Percentiles rank a stretch among this genome's conserved stretches.
phyloP scores from a whole-genome alignment of 345 rosid species.

The Salix caprea region DNA sequence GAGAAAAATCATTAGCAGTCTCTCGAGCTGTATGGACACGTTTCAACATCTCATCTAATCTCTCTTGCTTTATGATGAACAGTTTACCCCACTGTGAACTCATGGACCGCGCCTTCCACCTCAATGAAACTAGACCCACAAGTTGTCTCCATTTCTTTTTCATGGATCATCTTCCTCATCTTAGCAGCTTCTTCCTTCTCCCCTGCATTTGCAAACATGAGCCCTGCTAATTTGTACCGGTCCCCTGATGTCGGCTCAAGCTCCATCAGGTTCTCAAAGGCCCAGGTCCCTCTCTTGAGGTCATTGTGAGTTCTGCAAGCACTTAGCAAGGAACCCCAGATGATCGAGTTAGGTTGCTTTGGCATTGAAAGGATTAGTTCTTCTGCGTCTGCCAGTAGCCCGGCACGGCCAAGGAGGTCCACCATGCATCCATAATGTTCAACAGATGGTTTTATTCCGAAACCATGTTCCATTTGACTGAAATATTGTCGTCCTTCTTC shows the following conservation, averaged over 20 bases:
- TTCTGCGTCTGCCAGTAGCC: conserved; percentile 4
- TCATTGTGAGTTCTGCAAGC: conserved; percentile 10
- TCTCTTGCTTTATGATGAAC: neutral
- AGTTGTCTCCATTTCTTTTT: neutral
- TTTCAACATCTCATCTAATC: neutral
- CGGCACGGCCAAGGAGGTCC: conserved; percentile 10
- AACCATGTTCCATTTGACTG: conserved; percentile 4
- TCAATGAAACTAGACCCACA: conserved; percentile 8
- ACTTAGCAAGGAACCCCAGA: conserved; percentile 10
- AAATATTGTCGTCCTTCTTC: conserved; percentile 16
- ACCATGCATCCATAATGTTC: conserved; percentile 22
- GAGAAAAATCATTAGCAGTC: neutral
- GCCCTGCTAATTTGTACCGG: conserved; percentile 3
- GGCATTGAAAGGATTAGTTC: conserved; percentile 10
- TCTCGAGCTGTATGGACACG: neutral
- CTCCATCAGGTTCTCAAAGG: conserved; percentile 2
- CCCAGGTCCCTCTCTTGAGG: conserved; percentile 3
- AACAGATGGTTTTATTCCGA: conserved; percentile 11
- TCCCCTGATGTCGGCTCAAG: conserved; percentile 7
- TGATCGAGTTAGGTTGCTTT: neutral
- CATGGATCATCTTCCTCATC: conserved; percentile 8
- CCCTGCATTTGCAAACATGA: conserved; percentile 3
- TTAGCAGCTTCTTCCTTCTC: conserved; percentile 2
- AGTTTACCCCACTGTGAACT: neutral
- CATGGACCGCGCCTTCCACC: conserved; percentile 2